A percentile compares a stretch with the other conserved stretches of the same genome.
Conservation (phyloP, 345 rosid genomes). For the Heritiera littoralis region DNA sequence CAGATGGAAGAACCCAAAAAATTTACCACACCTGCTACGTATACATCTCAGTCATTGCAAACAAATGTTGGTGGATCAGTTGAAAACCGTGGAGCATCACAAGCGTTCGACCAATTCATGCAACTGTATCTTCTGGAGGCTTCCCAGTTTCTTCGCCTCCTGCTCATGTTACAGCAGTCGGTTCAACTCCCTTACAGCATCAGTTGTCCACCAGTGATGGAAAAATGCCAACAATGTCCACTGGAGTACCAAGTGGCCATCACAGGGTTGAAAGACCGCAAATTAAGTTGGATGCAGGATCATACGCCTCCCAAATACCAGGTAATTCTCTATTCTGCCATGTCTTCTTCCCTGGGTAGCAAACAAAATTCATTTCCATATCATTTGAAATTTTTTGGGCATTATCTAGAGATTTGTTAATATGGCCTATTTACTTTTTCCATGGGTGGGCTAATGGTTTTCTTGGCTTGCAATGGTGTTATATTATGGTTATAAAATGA, state of each 20-base stretch:
- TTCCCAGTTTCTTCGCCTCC: constrained; percentile 34
- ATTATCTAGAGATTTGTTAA: neutral
- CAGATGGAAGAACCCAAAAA: constrained; percentile 82
- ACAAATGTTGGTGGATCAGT: constrained; percentile 37
- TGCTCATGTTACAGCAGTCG: constrained; percentile 38
- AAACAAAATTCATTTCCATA: neutral
- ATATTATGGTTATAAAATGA: neutral
- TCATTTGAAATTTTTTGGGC: constrained; percentile 10
- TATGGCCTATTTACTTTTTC: neutral
- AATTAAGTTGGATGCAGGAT: constrained; percentile 49
- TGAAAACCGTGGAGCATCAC: constrained; percentile 1
- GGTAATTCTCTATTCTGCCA: constrained; percentile 38
- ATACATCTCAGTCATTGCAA: constrained; percentile 53
- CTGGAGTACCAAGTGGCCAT: constrained; percentile 43
- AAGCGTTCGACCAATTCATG: constrained; percentile 32
- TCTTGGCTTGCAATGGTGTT: neutral
- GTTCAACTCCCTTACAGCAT: constrained; percentile 39
- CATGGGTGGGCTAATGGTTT: neutral
- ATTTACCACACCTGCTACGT: constrained; percentile 39
- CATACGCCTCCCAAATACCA: constrained; percentile 39
- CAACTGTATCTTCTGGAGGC: constrained; percentile 44
- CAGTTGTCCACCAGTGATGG: constrained; percentile 43
- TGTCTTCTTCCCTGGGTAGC: constrained; percentile 1
- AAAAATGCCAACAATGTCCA: constrained; percentile 40
- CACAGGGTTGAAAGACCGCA: constrained; percentile 56